Conservation (phyloP, 108 stramenopile species). For the Nitzschia palea region DNA sequence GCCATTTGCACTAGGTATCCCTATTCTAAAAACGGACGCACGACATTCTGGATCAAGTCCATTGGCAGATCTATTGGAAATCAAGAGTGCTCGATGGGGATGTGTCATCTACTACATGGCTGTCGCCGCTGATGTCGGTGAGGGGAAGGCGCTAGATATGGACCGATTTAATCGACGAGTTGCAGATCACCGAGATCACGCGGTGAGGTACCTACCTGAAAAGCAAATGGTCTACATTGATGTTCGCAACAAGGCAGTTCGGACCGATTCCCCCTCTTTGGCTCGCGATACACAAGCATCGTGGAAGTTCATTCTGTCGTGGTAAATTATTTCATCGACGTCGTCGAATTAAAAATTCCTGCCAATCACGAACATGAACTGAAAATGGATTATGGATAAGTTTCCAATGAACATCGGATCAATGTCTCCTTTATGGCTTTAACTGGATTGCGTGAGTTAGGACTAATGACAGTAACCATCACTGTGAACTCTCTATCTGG, state of each 20-base stretch:
- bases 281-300: neutral
- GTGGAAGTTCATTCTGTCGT: slow-evolving; percentile 9
- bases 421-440: too few species aligned
- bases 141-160: slow-evolving; percentile 19
- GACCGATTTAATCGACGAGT: slow-evolving; percentile 11
- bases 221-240: slow-evolving; percentile 5
- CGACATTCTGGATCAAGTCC: slow-evolving; percentile 1
- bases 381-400: too few species aligned
- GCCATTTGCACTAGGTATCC: slow-evolving; percentile 16
- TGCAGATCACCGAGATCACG: slow-evolving; percentile 18
- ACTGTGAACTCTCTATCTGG: too few species aligned
- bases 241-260: neutral
- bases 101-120: slow-evolving; percentile 24
- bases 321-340: too few species aligned
- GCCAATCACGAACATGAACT: too few species aligned
- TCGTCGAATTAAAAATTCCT: too few species aligned
- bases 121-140: slow-evolving; percentile 19
- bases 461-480: too few species aligned
- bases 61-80: slow-evolving; percentile 1
- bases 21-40: slow-evolving; percentile 13
- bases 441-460: too few species aligned
- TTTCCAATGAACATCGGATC: too few species aligned
- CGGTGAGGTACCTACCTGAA: neutral
- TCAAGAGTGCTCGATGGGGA: slow-evolving; percentile 28
- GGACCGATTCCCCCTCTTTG: neutral